phyloP scores from a whole-genome alignment of 495 filamentous ascomycete genomes.

The Apodospora peruviana region DNA sequence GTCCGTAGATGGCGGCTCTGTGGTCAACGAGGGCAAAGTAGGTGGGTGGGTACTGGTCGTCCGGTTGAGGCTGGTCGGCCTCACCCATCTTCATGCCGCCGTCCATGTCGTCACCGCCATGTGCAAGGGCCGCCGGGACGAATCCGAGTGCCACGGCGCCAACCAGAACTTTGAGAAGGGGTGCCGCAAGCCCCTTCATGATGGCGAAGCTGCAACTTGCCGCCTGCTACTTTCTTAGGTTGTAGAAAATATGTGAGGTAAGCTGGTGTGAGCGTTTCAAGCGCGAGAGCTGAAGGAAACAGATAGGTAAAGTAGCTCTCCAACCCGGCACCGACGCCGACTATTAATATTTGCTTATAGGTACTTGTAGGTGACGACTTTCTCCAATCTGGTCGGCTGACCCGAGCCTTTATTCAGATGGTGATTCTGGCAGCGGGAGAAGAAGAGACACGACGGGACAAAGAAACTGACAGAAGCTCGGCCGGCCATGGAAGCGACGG shows the following conservation, averaged over 20 bases:
- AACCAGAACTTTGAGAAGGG: conserved; percentile 15
- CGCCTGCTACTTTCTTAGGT: not conserved
- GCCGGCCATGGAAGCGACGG: not conserved
- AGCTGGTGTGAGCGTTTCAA: too few relatives aligned
- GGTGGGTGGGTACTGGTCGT: conserved; percentile 46
- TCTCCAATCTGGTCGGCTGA: not conserved
- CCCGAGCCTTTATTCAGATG: not conserved
- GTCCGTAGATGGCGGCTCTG: conserved; percentile 61
- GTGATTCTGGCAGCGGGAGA: not conserved
- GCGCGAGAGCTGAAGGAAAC: too few relatives aligned
- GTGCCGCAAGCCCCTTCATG: conserved; percentile 18
- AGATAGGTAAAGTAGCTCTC: too few relatives aligned
- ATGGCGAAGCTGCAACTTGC: not conserved
- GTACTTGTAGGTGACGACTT: not conserved
- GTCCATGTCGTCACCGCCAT: conserved; percentile 43
- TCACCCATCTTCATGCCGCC: conserved; percentile 33
- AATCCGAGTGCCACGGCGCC: conserved; percentile 27
- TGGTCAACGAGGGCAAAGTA: conserved; percentile 74
- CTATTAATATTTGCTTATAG: too few relatives aligned
- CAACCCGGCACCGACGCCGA: not conserved
- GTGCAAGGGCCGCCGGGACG: conserved; percentile 34
- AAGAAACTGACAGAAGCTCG: not conserved
- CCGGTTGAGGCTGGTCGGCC: conserved; percentile 32
- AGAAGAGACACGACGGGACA: not conserved
- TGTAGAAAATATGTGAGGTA: too few relatives aligned